Conservation (phyloP, 805 yeast species). For the Kodamaea kakaduensis region DNA sequence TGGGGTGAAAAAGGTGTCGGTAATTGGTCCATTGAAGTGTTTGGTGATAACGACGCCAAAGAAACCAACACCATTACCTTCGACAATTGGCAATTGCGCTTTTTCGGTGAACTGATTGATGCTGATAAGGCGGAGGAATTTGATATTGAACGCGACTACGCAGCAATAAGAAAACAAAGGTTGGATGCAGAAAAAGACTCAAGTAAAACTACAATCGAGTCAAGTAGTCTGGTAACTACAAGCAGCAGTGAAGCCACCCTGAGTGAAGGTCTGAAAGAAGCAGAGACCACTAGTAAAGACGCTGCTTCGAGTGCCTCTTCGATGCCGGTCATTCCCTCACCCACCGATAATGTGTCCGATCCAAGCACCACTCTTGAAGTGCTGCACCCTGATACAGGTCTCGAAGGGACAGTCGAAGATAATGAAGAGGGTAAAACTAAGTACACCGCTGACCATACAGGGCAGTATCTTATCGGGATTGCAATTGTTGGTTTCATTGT, state of each 20-base stretch:
- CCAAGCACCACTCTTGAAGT: slow-evolving; percentile 2
- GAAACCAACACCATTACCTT: slow-evolving; percentile 37
- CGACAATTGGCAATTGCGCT: slow-evolving; percentile 67
- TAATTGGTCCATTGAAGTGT: slow-evolving; percentile 72
- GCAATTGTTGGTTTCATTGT: slow-evolving; percentile 55
- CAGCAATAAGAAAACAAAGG: slow-evolving; percentile 29
- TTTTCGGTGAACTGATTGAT: slow-evolving; percentile 80
- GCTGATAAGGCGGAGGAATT: slow-evolving; percentile 55
- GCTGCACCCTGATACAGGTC: slow-evolving; percentile 3
- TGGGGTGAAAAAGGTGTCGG: slow-evolving; percentile 89
- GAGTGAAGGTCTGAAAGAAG: no score
- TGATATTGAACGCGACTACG: slow-evolving; percentile 48
- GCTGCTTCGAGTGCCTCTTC: neutral
- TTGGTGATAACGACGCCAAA: slow-evolving; percentile 29
- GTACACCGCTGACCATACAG: slow-evolving; percentile 42
- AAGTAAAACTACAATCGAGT: slow-evolving; percentile 3
- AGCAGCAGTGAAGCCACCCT: slow-evolving; percentile 2
- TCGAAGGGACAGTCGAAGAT: slow-evolving; percentile 7
- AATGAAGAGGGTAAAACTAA: slow-evolving; percentile 27
- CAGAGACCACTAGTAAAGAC: neutral
- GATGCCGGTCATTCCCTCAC: neutral
- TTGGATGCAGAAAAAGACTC: slow-evolving; percentile 2
- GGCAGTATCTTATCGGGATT: slow-evolving; percentile 58
- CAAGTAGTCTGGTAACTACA: neutral
- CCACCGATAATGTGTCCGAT: neutral